Conservation (phyloP, 1,139 yeast species). For the Geotrichum cucujoidarum region DNA sequence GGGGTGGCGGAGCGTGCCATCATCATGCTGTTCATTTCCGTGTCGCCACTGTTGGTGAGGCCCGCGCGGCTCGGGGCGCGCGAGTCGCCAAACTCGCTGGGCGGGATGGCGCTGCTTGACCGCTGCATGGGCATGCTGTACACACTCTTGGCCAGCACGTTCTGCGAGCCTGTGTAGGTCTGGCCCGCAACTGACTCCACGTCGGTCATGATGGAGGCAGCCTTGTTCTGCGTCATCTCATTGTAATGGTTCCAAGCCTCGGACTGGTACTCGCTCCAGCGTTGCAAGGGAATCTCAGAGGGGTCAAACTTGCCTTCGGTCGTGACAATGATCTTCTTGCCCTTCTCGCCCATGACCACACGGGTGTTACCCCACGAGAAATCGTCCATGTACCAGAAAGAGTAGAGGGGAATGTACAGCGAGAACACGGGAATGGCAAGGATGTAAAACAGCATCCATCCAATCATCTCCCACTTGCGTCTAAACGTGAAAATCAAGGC, state of each 20-base stretch:
- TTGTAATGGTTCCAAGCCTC: slow-evolving; percentile 33
- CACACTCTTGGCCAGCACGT: slow-evolving; percentile 20
- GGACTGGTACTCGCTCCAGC: slow-evolving; percentile 41
- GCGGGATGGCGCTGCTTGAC: background rate
- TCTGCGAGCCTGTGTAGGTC: slow-evolving; percentile 4
- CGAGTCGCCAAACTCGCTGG: background rate
- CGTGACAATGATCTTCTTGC: slow-evolving; percentile 36
- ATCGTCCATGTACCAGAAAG: slow-evolving; percentile 40
- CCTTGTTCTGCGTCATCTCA: slow-evolving; percentile 17
- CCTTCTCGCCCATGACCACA: slow-evolving; percentile 39
- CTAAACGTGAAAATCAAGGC: slow-evolving; percentile 36
- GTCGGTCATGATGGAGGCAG: background rate
- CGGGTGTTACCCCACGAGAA: slow-evolving; percentile 44
- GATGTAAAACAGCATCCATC: slow-evolving; percentile 39
- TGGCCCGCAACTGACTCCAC: slow-evolving; percentile 1
- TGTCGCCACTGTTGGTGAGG: slow-evolving; percentile 19
- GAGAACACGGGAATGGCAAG: slow-evolving; percentile 39
- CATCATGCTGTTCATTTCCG: slow-evolving; percentile 28
- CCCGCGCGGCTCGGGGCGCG: slow-evolving; percentile 3
- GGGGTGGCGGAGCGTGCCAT: slow-evolving; percentile 18
- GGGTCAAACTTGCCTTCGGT: slow-evolving; percentile 40
- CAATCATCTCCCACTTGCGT: slow-evolving; percentile 39
- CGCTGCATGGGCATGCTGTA: slow-evolving; percentile 15
- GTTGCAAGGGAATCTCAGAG: slow-evolving; percentile 37
- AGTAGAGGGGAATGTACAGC: slow-evolving; percentile 36